Base-by-base conservation (phyloP, 257 asterid species). In the Solanum stenotomum region DNA sequence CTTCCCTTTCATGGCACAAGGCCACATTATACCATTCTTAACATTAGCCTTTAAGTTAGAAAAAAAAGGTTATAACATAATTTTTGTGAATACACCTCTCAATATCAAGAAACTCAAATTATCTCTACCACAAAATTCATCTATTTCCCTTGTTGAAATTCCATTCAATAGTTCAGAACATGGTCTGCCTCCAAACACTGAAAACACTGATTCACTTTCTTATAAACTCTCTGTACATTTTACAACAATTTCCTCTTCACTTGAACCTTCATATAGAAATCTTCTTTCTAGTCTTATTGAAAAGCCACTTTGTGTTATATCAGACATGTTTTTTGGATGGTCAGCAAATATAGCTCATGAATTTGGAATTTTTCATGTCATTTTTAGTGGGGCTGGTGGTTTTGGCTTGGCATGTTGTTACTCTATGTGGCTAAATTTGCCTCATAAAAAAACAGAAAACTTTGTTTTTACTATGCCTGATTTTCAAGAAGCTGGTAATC, bases 181-280 rank as follows among this genome's bases (percentile, higher is more conserved):
- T 38, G 94, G 94, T 61, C 93, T 94, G 25, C 96, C 95, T 1
- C 93, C 94, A 1, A 89, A 89, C n/a, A 61, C 93, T 8, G 95
- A 93, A 34, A 89, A 85, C 90, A 65, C 90, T 67, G 98, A 94
- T 56, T 72, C 88, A 44, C 91, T 93, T 63, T 91, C 95, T 42
- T 89, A 84, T 90, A 78, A 85, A 76, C 94, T 89, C 31, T 67
- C 89, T 12, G 27, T 90, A 18, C 92, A 90, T 87, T 90, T 94
- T 25, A 87, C 90, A 1, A 90, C 91, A 59, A 89, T 89, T n/a
- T 56, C 94, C 22, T 63, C 87, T 5, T 38, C 88, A 11, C 90
- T 94, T 7, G 90, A 92, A 23, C 86, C 87, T 1, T 86, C 93
- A 4, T 90, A 90, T 88, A 89, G 90, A 56, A 83, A 89, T 70